Evolutionary conservation across 129 eudicot genomes (phyloP).

Genomic region (Tanacetum coccineum): DNA sequence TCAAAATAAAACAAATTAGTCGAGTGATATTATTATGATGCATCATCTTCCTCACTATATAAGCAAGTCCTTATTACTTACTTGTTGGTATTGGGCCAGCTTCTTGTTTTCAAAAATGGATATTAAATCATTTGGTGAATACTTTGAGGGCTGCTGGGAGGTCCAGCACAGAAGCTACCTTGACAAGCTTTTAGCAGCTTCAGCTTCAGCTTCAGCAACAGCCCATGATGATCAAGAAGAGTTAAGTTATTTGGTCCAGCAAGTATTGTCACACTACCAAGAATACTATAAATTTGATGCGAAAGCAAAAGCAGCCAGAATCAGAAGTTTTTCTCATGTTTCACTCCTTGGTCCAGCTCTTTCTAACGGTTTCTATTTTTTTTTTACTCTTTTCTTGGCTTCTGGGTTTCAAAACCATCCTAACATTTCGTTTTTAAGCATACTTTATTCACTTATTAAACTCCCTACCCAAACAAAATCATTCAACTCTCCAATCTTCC

Average conservation of each 20-base stretch:
- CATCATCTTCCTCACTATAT: too few relatives aligned
- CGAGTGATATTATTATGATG: too few relatives aligned
- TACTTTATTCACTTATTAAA: too few relatives aligned
- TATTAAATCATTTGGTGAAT: conserved; percentile 22
- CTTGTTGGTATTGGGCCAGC: too few relatives aligned
- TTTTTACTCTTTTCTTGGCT: conserved; percentile 39
- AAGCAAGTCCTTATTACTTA: too few relatives aligned
- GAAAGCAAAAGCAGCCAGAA: conserved; percentile 32
- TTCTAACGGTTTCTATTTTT: too few relatives aligned
- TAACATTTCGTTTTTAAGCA: conserved; percentile 28
- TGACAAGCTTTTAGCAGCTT: conserved; percentile 20
- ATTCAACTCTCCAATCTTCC: too few relatives aligned
- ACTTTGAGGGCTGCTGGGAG: conserved; percentile 31
- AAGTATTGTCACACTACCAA: conserved; percentile 37
- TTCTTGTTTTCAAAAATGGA: neutral
- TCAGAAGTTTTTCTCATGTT: conserved; percentile 30
- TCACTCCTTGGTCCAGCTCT: conserved; percentile 58
- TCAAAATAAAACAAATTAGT: too few relatives aligned
- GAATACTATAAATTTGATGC: conserved; percentile 38
- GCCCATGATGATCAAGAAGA: conserved; percentile 3
- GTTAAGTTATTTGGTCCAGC: conserved; percentile 27
- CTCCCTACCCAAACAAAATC: too few relatives aligned
- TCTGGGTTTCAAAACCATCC: conserved; percentile 51
- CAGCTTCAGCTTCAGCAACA: too few relatives aligned
- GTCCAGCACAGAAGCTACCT: conserved; percentile 20